These are phyloP conservation scores for Giardia muris DNA, from an alignment of 208 protist species.

Conservation along the genomic window DNA sequence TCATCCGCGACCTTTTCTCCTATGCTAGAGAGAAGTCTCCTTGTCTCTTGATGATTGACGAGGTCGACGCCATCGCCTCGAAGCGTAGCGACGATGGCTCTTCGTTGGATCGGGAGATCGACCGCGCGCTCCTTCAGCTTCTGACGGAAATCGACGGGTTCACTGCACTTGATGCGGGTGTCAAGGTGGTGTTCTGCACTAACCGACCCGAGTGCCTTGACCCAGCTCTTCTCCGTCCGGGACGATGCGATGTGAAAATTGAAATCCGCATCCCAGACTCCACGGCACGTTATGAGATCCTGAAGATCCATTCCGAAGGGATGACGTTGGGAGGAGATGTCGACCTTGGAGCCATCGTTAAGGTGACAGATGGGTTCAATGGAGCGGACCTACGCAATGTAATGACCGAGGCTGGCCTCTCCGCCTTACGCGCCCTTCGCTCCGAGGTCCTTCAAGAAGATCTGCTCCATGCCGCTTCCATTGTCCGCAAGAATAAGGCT, in stretches of 20 bases:
- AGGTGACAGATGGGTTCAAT: conserved; percentile 35
- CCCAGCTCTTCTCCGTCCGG: conserved; percentile 30
- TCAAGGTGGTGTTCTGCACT: conserved; percentile 35
- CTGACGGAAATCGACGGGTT: conserved; percentile 41
- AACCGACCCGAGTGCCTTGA: conserved; percentile 36
- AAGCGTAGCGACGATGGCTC: conserved; percentile 25
- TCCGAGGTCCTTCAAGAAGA: conserved; percentile 11
- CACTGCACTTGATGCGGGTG: background rate
- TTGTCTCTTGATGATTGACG: conserved; percentile 41
- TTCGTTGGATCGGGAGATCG: conserved; percentile 30
- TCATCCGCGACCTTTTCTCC: conserved; percentile 97
- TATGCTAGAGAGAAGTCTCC: conserved; percentile 93
- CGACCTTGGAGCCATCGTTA: conserved; percentile 29
- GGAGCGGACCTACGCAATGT: conserved; percentile 39
- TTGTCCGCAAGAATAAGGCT: conserved; percentile 15
- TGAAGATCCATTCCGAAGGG: conserved; percentile 35
- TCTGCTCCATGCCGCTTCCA: conserved; percentile 7
- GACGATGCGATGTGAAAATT: conserved; percentile 30
- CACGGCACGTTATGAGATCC: conserved; percentile 29
- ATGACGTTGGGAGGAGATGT: conserved; percentile 1
- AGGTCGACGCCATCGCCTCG: conserved; percentile 37
- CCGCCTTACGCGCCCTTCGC: conserved; percentile 26
- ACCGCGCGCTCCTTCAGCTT: conserved; percentile 37
- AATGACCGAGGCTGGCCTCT: conserved; percentile 35
- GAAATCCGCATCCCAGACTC: conserved; percentile 36